Percentiles rank a stretch among this genome's conserved stretches.
phyloP scores from a whole-genome alignment of 345 rosid species.

The Corchorus capsularis region DNA sequence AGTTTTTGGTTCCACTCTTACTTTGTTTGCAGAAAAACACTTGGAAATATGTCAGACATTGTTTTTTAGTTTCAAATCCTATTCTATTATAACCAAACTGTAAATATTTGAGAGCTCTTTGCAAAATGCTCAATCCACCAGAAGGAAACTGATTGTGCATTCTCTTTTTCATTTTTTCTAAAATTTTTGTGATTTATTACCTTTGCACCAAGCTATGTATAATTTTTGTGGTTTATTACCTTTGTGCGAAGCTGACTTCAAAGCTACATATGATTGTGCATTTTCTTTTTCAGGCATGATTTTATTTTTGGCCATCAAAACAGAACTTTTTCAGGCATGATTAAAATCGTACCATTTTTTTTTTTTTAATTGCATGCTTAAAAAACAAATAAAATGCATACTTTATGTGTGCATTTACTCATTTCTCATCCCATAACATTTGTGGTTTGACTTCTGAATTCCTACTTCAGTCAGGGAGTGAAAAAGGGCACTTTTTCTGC shows the following conservation, averaged over 20 bases:
- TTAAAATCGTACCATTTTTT: neutral
- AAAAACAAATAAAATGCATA: too few species aligned
- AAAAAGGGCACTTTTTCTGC: constrained; percentile 5
- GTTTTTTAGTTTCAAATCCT: neutral
- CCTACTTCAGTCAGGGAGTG: constrained; percentile 5
- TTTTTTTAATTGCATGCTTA: neutral
- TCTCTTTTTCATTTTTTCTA: too few species aligned
- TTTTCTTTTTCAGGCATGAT: neutral
- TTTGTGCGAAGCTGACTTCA: neutral
- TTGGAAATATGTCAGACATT: neutral
- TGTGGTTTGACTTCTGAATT: neutral
- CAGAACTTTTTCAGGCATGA: neutral
- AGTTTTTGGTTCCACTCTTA: neutral
- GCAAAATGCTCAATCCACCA: neutral
- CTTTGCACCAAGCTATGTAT: too few species aligned
- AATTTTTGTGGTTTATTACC: neutral
- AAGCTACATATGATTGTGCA: neutral
- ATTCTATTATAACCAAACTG: neutral
- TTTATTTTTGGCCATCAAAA: too few species aligned
- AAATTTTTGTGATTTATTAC: neutral
- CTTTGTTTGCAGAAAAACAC: neutral
- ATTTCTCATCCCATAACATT: neutral
- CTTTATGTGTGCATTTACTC: neutral
- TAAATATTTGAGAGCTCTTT: neutral
- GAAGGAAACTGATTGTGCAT: too few species aligned